Evolutionary conservation across 2,329 filamentous ascomycete species (phyloP), one percentile per base, ranked within the genome.

Genomic region (Ceratocystis eucalypticola): DNA sequence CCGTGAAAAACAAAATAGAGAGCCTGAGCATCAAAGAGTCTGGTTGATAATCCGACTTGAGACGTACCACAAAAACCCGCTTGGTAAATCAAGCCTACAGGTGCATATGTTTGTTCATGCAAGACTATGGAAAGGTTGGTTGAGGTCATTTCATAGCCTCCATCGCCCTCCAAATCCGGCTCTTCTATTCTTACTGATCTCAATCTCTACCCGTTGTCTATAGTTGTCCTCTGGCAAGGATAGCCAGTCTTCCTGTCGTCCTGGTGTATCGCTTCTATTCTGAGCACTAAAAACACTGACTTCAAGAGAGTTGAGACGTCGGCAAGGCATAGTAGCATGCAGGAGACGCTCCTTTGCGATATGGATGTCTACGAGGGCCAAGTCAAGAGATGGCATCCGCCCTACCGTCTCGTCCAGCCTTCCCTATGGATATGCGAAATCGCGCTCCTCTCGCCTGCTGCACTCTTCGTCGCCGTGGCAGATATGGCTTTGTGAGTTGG

Each of bases 141-240:
- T 59, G 53, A n/a, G 15, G 17, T 12, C 28, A 37, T 37, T 33
- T 59, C 28, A 33, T 2, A 33, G 17, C 28, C 5, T 30, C 12
- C 55, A 59, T 20, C 17, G n/a, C 33, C 37, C 15, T 20, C 28
- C 55, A 59, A 59, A 37, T 37, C 3, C n/a, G 55, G 20, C 55
- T 37, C 55, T 59, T 59, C 55, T 59, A 59, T 59, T 59, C 55
- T 59, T 59, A 12, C 15, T 33, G 17, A 10, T 8, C 12, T 33
- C 55, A 59, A 59, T 59, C 55, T 33, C 28, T 59, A n/a, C 55
- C 55, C 55, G 55, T n/a, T n/a, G 28, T 59, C 55, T 59, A 33
- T 59, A 59, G 10, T 30, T 33, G 5, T n/a, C n/a, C 12, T 15
- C 55, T n/a, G 5, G 28, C 55, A 37, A 59, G 55, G 55, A 37